Evolutionary conservation across 768 basidiomycete species (phyloP), one percentile per base, ranked within the genome.

Genomic region (Boletus bicolor): DNA sequence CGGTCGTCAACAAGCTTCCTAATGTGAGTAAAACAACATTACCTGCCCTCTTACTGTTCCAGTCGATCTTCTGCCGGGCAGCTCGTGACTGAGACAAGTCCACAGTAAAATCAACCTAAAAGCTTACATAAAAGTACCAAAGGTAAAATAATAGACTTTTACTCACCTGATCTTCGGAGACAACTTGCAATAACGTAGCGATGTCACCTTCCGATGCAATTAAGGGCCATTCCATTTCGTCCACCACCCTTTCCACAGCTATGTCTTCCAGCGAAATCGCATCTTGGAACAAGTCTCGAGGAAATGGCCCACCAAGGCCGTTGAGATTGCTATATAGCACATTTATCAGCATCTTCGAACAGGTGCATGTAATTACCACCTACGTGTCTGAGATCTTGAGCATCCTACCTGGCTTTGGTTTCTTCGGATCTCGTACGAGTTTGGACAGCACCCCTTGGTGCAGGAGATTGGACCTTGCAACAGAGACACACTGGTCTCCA

Each of bases 21-120:
- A 50, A 46, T 47, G 7, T 19, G 21, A 43, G 14, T 49, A 37
- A 51, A 37, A 37, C 32, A 10, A 21, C 32, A 77, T 53, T 58
- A 89, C 91, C 90, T 60, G 88, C 87, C 78, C 91, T 91, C 74
- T 92, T 92, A 70, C 91, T 96, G 61, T 91, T 91, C 82, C 87
- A 92, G 64, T 92, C 89, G 36, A 89, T 73, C 11, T 69, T 73
- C 26, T 75, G 68, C 7, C 86, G 80, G 38, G 83, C 79, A 6
- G 76, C 73, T 58, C 79, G 82, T 12, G 86, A 75, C 49, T 81
- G 77, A 11, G 80, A 74, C 1, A 84, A 82, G 62, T 95, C 90
- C 34, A 94, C 72, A 35, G 76, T 77, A 61, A 94, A 86, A 45
- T 88, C 82, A 24, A 91, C 79, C 91, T 93, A 35, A 17, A 38